Base-by-base conservation (phyloP, 2,329 filamentous ascomycete species). In the Thermoascus crustaceus region DNA sequence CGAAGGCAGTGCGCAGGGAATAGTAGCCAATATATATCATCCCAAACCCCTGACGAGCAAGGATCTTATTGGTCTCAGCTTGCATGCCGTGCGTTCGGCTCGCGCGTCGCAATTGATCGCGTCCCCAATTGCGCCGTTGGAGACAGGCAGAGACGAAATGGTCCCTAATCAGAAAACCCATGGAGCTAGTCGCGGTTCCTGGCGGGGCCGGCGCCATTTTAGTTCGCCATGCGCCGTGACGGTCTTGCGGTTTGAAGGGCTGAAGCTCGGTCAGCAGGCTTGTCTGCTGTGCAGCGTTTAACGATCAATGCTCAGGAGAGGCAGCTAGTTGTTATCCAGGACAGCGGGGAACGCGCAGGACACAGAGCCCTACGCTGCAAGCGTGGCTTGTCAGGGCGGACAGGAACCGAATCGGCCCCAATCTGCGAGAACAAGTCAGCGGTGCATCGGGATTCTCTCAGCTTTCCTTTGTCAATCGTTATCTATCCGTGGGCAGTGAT, bases 1-100 rank as follows among this genome's bases (percentile, higher is more conserved):
- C 25, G 13, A 29, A 16, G 7, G 25, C 25, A 29, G 24, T n/a
- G 24, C 24, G 24, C 24, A 11, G 11, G 24, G 25, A 29, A 29
- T 16, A 29, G 25, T 29, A 29, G 26, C 26, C 26, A 29, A 13
- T 13, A 29, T 29, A 17, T 17, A 29, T 29, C 26, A 29, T 17
- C 7, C 26, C 26, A 29, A 29, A 29, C 26, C 31, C 31, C 31
- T 33, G 31, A 33, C 23, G 19, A 22, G 16, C 31, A 33, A 11
- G 13, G 13, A 33, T 20, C 31, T 33, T 7, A 33, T 33, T 33
- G 20, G 19, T 22, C 17, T 19, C 20, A 13, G 30, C 17, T 16
- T 32, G 13, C 17, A 16, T 19, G 20, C 30, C 9, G 13, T 10
- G 11, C 30, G 30, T 20, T 22, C 30, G 20, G 30, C 17, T 19